Evolutionary conservation across 257 asterid genomes (phyloP).

Genomic region (Capsicum rhomboideum): DNA sequence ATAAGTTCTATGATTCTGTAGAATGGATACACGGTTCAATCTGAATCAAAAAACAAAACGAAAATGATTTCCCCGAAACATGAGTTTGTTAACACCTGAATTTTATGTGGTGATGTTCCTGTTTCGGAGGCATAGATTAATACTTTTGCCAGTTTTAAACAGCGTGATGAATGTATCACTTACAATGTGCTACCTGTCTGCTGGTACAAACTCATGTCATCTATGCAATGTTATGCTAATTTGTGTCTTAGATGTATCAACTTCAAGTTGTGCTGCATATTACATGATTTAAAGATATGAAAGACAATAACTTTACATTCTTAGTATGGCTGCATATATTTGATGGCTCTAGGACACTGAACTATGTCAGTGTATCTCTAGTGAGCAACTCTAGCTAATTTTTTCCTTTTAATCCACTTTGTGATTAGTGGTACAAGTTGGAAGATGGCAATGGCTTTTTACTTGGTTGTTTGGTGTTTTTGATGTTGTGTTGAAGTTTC

Average conservation of each 20-base stretch:
- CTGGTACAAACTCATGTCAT: not conserved
- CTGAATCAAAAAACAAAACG: too few species aligned
- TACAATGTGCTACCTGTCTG: not conserved
- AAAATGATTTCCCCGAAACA: too few species aligned
- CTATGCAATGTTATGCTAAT: not conserved
- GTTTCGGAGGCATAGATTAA: not conserved
- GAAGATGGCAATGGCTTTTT: not conserved
- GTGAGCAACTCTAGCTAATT: not conserved
- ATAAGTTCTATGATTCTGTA: not conserved
- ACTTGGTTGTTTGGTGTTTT: not conserved
- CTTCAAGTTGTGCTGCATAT: not conserved
- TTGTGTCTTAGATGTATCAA: not conserved
- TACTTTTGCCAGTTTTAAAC: not conserved
- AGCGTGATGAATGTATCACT: not conserved
- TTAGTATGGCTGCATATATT: not conserved
- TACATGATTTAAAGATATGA: not conserved
- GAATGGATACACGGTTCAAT: too few species aligned
- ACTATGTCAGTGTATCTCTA: not conserved
- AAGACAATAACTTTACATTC: not conserved
- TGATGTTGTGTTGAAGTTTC: too few species aligned
- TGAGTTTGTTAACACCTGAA: too few species aligned
- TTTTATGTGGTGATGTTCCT: not conserved
- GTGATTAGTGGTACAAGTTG: not conserved
- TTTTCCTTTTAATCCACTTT: not conserved
- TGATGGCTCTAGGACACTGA: not conserved